phyloP scores from a whole-genome alignment of 805 yeast species.

The Myxozyma nipponensis region DNA sequence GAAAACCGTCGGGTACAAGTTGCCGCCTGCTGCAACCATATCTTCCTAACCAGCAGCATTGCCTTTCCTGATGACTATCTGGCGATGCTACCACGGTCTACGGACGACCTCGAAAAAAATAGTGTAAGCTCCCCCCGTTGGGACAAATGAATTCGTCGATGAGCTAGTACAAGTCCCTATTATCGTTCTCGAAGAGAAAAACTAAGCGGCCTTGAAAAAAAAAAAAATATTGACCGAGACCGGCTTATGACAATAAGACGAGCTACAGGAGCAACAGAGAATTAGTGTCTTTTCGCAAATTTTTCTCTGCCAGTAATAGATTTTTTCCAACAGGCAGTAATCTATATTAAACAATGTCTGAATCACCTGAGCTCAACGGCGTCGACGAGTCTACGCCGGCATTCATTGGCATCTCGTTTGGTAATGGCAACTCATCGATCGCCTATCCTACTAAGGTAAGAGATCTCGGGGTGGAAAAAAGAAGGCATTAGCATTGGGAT shows the following conservation, averaged over 20 bases:
- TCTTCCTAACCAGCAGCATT: too few species aligned
- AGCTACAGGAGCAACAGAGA: too few species aligned
- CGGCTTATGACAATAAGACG: neutral
- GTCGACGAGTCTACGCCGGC: conserved; percentile 36
- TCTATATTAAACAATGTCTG: neutral
- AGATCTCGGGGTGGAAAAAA: neutral
- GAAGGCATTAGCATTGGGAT: too few species aligned
- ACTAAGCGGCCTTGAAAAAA: neutral
- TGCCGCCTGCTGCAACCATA: too few species aligned
- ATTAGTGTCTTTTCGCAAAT: neutral
- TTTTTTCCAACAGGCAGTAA: neutral
- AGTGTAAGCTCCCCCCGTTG: too few species aligned
- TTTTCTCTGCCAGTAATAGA: neutral
- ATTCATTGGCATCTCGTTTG: conserved; percentile 92
- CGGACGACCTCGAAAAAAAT: too few species aligned
- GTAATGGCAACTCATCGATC: conserved; percentile 92
- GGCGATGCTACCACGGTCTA: too few species aligned
- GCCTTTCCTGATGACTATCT: too few species aligned
- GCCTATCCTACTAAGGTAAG: conserved; percentile 57
- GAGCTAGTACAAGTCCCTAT: too few species aligned
- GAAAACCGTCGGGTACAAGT: neutral
- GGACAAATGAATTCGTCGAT: too few species aligned
- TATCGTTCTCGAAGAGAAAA: too few species aligned
- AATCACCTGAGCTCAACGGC: conserved; percentile 3
- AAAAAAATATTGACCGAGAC: neutral